These are phyloP conservation scores for Podaxis sp. DNA, from an alignment of 768 basidiomycete species.

Conservation along the genomic window DNA sequence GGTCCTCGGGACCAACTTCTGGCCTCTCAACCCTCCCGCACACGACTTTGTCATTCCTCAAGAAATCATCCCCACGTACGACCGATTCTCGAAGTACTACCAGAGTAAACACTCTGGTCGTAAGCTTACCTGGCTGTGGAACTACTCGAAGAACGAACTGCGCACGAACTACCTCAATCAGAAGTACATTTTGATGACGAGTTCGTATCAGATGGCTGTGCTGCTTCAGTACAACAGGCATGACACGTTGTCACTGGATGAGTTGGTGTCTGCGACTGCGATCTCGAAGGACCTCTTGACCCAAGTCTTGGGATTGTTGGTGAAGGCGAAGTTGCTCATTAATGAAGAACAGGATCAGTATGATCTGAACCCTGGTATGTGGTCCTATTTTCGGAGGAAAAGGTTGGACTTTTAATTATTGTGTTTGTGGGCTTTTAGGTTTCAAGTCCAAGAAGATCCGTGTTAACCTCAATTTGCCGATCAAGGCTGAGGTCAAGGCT, in stretches of 20 bases:
- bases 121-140: conserved; percentile 98
- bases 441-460: conserved; percentile 95
- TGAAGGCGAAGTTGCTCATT: conserved; percentile 86
- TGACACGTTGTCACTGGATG: conserved; percentile 80
- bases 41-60: conserved; percentile 88
- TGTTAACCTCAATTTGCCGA: conserved; percentile 85
- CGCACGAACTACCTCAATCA: conserved; percentile 91
- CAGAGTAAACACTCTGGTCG: conserved; percentile 93
- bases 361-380: conserved; percentile 77
- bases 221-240: conserved; percentile 91
- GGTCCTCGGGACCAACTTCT: conserved; percentile 96
- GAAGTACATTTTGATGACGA: conserved; percentile 97
- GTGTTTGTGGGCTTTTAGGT: conserved; percentile 31
- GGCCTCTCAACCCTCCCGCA: conserved; percentile 84
- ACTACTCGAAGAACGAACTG: conserved; percentile 96
- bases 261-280: conserved; percentile 73
- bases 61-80: conserved; percentile 84
- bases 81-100: conserved; percentile 93
- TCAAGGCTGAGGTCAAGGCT: conserved; percentile 92
- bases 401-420: not conserved
- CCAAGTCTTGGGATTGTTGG: conserved; percentile 64
- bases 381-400: not conserved
- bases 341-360: conserved; percentile 88
- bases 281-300: conserved; percentile 78
- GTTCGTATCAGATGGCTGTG: conserved; percentile 96